Conservation (phyloP, 208 protist genomes). For the Crithidia bombi region DNA sequence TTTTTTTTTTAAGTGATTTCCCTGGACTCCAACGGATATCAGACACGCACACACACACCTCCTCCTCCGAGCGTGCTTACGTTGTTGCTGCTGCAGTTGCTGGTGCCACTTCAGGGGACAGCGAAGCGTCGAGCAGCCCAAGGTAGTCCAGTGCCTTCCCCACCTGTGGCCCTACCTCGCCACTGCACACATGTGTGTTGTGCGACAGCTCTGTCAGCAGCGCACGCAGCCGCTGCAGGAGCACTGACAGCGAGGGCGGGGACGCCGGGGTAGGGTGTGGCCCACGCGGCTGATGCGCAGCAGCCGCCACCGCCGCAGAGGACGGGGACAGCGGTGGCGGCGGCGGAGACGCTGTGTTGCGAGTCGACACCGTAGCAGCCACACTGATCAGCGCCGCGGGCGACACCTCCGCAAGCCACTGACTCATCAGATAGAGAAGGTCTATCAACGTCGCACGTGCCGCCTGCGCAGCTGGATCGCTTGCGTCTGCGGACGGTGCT, state of each 20-base stretch:
- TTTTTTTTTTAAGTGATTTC: no score
- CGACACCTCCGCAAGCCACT: constrained; percentile 23
- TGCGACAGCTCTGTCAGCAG: constrained; percentile 15
- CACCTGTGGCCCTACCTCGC: constrained; percentile 7
- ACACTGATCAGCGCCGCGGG: constrained; percentile 20
- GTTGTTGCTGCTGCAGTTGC: constrained; percentile 13
- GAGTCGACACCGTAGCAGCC: neutral
- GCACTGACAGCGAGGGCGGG: constrained; percentile 13
- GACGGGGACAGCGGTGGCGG: neutral
- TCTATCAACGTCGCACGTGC: constrained; percentile 13
- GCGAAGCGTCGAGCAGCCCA: constrained; percentile 8
- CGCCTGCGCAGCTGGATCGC: neutral
- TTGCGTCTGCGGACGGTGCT: no score
- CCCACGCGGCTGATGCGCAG: neutral
- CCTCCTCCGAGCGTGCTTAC: no score
- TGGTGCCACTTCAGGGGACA: no score
- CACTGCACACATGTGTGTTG: neutral
- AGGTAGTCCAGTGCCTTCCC: constrained; percentile 19
- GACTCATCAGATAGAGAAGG: constrained; percentile 9
- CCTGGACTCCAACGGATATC: no score
- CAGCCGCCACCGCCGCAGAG: neutral
- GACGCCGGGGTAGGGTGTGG: neutral
- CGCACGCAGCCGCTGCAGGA: constrained; percentile 18
- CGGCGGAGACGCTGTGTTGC: neutral
- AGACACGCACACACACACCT: no score